Base-by-base conservation (phyloP, 257 asterid species). In the Lithospermum erythrorhizon region DNA sequence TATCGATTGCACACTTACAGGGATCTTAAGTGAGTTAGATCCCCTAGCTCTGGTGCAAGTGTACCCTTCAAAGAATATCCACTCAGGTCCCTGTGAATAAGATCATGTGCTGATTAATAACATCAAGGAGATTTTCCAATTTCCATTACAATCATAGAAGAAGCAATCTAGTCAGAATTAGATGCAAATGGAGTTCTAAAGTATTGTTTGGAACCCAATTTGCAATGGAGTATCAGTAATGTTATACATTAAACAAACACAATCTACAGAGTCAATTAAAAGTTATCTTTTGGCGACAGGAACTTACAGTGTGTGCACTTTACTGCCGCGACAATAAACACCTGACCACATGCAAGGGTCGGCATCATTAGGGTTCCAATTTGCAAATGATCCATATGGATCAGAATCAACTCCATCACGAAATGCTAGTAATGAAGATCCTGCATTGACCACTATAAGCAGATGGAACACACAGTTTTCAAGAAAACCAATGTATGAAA, bases 311-410 rank as follows among this genome's bases (percentile, higher is more conserved):
- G 53, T 66, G 70, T 74, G 73, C 72, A 91, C 98, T 73, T 75
- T 65, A 20, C 90, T 87, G 24, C 74, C 90, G 35, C 70, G 70
- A 63, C 97, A 91, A 51, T 74, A 79, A 45, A 88, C 72, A 49
- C 97, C 98, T 2, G 79, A 75, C 98, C 98, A 91, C 73, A 62
- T 63, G 73, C 98, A 91, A 6, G 95, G 95, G 66, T 81, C 79
- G 66, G 68, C 67, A 41, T 86, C 90, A 68, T 67, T 61, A 19
- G 80, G 71, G 68, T 81, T 76, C 98, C 98, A 91, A 73, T 86
- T 70, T 21, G 76, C 79, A 65, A 90, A 76, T 70, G 75, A 81
- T 27, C 85, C 80, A 61, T 65, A 76, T 16, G 96, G 95, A 65
- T 90, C 96, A 55, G 65, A 72, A 13, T 72, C 76, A 61, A 90